Base-by-base conservation (phyloP, 768 basidiomycete species). In the Trametes coccinea region DNA sequence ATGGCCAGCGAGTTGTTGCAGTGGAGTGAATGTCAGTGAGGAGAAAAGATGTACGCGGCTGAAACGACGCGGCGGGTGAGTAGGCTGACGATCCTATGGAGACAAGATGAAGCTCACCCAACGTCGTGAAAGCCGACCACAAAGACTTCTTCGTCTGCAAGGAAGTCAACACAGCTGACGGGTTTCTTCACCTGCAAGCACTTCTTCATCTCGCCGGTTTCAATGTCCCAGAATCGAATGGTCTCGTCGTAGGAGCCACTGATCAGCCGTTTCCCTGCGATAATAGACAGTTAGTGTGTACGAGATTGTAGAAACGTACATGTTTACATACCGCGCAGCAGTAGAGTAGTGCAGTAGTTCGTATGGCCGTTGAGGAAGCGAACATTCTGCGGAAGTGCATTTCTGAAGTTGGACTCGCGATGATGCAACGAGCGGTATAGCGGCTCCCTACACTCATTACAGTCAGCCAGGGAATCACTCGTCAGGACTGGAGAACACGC, bases 61-160 rank as follows among this genome's bases (percentile, higher is more conserved):
- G 69, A 9, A 16, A 61, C 16, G 45, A n/a, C 41, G n/a, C 9
- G 9, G 14, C 10, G 10, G 14, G 41, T 43, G 8, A 43, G 41
- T 14, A 43, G 2, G 30, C 33, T 52, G 43, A 14, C 55, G 43
- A 30, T 53, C 48, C n/a, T 40, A 22, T 29, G 39, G 43, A 41
- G 11, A n/a, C 3, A 45, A 37, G 16, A 46, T 27, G 13, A 40
- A 7, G 71, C 86, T 14, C 70, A 90, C 89, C 93, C 93, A 59
- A 95, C 89, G 68, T 95, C 94, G 63, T 95, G 92, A 75, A 94
- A 95, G 0, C 93, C 94, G 37, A 93, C 92, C 13, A 93, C 93
- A 59, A 95, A 92, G 3, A 95, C 90, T 82, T 92, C 88, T 75
- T 93, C 90, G 55, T 92, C 89, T 0, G 85, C 83, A 64, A 92